Base-by-base conservation (phyloP, 78 protist genomes). In the Acrasis kona region DNA sequence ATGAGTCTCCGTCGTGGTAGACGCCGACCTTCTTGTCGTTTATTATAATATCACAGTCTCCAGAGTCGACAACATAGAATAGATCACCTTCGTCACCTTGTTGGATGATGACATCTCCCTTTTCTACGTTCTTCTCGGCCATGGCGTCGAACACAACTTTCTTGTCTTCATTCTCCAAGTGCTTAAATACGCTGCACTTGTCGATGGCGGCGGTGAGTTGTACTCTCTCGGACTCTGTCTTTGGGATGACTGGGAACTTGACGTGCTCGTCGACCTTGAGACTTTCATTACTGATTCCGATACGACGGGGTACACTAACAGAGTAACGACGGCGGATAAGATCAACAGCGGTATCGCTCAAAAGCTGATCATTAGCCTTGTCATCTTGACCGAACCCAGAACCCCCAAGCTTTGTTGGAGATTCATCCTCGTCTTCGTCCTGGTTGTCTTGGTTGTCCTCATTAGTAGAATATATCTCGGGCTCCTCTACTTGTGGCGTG, bases 51-150 rank as follows among this genome's bases (percentile, higher is more conserved):
- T 76, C 65, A 71, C 79, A 76, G 5, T 64, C 19, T 2, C 81
- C 81, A 3, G 69, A 2, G 5, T 73, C 80, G 10, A 74, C 5
- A 5, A 73, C 4, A 68, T 72, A 78, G 38, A 80, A 74, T 50
- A 7, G 5, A 12, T 80, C 84, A 3, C 79, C 77, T 27, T 81
- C 10, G 28, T 3, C 40, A 10, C 83, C 83, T 29, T 77, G 5
- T 41, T 69, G 5, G 66, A 74, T 5, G 31, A 80, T 65, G 31
- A 64, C 29, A 12, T 80, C 84, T 28, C 30, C 83, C 10, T 4
- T 5, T 19, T 3, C 35, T 40, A 32, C 5, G 7, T 78, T 50
- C 76, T 2, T 61, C 28, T 50, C 77, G 19, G 35, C 34, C 82
- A 77, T 77, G 6, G 83, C 83, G 9, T 2, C 3, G 28, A 6